A percentile compares a stretch with the other conserved stretches of the same genome.
phyloP scores from a whole-genome alignment of 768 basidiomycete species.

The Dioszegia aurantiaca region DNA sequence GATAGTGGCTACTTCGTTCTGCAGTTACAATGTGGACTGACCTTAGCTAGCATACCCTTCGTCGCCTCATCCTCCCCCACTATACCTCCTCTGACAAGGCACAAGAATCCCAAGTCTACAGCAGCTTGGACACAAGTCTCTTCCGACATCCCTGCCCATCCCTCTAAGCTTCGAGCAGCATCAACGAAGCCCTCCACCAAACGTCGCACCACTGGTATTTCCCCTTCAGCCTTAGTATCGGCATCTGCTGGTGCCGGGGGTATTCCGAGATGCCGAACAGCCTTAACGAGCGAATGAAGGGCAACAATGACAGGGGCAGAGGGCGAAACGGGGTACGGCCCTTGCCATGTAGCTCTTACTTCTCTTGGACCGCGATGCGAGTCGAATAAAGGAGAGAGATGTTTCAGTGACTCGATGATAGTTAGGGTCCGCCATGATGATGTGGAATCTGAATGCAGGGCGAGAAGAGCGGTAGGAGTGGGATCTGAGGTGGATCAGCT shows the following conservation, averaged over 20 bases:
- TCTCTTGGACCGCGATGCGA: constrained; percentile 22
- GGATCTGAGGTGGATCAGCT: constrained; percentile 4
- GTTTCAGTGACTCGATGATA: constrained; percentile 21
- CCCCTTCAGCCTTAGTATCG: background rate
- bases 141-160: constrained; percentile 26
- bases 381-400: constrained; percentile 29
- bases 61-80: constrained; percentile 18
- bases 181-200: constrained; percentile 29
- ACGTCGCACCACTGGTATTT: constrained; percentile 13
- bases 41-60: constrained; percentile 18
- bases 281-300: constrained; percentile 29
- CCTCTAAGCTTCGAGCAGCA: constrained; percentile 23
- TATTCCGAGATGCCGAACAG: constrained; percentile 31
- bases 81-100: constrained; percentile 21
- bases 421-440: constrained; percentile 24
- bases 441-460: constrained; percentile 26
- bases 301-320: constrained; percentile 29
- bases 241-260: constrained; percentile 23
- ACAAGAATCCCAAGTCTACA: constrained; percentile 39
- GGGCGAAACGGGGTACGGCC: constrained; percentile 27
- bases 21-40: constrained; percentile 10
- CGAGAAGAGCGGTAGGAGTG: constrained; percentile 7
- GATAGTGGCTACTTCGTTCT: no score
- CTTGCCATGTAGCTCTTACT: constrained; percentile 40
- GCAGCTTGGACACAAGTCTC: constrained; percentile 25